A percentile compares a stretch with the other conserved stretches of the same genome.
Evolutionary conservation across 2,329 filamentous ascomycete species (phyloP).

Genomic region (Balansia obtecta): DNA sequence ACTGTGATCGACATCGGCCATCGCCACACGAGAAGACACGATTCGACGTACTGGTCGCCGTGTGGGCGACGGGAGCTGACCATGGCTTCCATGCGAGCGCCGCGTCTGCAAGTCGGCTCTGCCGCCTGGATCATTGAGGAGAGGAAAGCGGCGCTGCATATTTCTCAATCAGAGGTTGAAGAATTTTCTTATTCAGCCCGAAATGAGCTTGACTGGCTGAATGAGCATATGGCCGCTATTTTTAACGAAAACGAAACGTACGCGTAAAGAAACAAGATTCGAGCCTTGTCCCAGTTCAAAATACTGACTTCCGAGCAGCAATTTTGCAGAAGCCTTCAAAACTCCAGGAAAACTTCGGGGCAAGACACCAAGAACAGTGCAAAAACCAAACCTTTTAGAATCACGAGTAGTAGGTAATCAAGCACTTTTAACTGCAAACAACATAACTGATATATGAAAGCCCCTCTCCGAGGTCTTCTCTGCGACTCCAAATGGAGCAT

Average conservation of each 20-base stretch:
- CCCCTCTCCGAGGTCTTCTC: constrained; percentile 49
- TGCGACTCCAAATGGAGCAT: constrained; percentile 42
- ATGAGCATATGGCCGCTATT: constrained; percentile 95
- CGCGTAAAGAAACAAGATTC: constrained; percentile 8
- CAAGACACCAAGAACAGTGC: constrained; percentile 63
- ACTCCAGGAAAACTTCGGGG: constrained; percentile 74
- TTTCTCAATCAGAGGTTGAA: constrained; percentile 72
- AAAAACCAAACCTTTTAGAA: constrained; percentile 46
- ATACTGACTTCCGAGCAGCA: constrained; percentile 39
- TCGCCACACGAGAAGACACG: not conserved
- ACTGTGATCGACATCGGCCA: not conserved
- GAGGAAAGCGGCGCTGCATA: constrained; percentile 61
- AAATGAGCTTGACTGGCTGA: constrained; percentile 95
- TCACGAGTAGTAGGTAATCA: constrained; percentile 45
- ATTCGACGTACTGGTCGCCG: constrained; percentile 1
- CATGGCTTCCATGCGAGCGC: constrained; percentile 36
- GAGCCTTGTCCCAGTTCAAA: not conserved
- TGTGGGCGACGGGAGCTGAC: constrained; percentile 10
- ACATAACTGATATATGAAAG: constrained; percentile 25
- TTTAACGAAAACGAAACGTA: constrained; percentile 82
- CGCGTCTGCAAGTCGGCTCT: constrained; percentile 64
- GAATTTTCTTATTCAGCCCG: constrained; percentile 87
- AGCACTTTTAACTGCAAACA: not conserved
- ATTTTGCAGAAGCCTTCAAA: constrained; percentile 92
- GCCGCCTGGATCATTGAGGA: constrained; percentile 78